Percentiles rank a stretch among this genome's conserved stretches.
phyloP scores from a whole-genome alignment of 352 stramenopile species.

The Thalassiosira mediterranea region DNA sequence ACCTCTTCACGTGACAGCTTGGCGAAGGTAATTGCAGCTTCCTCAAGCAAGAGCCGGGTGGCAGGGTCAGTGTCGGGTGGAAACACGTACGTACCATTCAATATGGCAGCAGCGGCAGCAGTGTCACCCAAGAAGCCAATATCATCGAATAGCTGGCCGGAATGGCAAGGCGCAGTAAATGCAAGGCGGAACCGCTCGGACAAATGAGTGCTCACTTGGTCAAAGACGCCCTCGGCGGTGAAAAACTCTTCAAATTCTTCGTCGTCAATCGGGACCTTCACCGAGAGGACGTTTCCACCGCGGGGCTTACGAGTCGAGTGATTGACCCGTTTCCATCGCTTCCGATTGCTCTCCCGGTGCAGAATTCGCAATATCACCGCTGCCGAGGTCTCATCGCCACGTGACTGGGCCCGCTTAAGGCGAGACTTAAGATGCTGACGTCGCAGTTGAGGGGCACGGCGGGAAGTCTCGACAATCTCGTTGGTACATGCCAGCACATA shows the following conservation, averaged over 20 bases:
- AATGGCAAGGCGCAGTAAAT: not conserved
- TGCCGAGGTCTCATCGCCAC: not conserved
- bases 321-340: not conserved
- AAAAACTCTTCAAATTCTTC: not conserved
- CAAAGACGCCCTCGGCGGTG: slow-evolving; percentile 3
- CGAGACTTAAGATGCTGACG: not conserved
- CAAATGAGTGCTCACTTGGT: not conserved
- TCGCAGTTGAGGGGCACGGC: not conserved
- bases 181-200: not conserved
- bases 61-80: slow-evolving; percentile 9
- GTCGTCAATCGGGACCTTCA: not conserved
- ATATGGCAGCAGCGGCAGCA: not conserved
- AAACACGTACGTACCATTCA: slow-evolving; percentile 18
- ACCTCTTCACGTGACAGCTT: not conserved
- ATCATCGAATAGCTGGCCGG: not conserved
- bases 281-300: not conserved
- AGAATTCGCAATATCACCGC: not conserved
- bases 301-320: not conserved
- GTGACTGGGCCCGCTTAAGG: not conserved
- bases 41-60: not conserved
- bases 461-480: not conserved
- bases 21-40: slow-evolving; percentile 5
- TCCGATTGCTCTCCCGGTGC: not conserved
- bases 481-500: not conserved
- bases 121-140: slow-evolving; percentile 1